Base-by-base conservation (phyloP, 108 stramenopile species). In the Parmales sp. region DNA sequence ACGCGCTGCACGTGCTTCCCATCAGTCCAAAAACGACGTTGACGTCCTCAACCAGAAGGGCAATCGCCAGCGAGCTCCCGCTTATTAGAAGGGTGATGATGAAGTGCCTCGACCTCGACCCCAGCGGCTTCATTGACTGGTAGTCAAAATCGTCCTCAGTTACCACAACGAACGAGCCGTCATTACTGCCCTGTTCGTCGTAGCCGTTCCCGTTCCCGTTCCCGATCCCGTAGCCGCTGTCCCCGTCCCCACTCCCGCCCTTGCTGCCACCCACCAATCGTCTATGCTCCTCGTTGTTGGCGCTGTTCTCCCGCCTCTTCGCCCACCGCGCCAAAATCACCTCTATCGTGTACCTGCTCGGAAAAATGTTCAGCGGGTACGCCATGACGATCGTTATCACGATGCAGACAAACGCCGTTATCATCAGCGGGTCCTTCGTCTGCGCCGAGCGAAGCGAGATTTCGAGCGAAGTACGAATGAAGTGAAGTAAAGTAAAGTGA, bases 341-440 rank as follows among this genome's bases (percentile, higher is more conserved):
- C 25, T 80, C 69, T 66, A 88, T 39, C 26, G 83, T 84, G 34
- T 84, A 81, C 5, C 87, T 72, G 8, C 86, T 85, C 6, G 89
- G 89, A 37, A 90, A 82, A 7, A 90, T 80, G 65, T 88, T 90
- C 45, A 90, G 80, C 3, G 89, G 89, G 70, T 82, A 90, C 1
- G 87, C 89, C 65, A 87, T 82, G 36, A 87, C 80, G 19, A 90
- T 78, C 4, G 89, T 86, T n/a, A 87, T 60, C 23, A 80, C 86
- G 77, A 90, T 84, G 37, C 79, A 78, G 9, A 80, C 69, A 49
- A 85, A 82, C 13, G 89, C 82, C 22, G 79, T 70, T 46, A 82
- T 86, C 76, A 88, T 77, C 9, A 90, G 51, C 0, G 73, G 64
- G 31, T 74, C 69, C 43, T 73, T 69, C 0, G 78, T 72, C 11